Base-by-base conservation (phyloP, 2,329 filamentous ascomycete species). In the Fusarium sororula region DNA sequence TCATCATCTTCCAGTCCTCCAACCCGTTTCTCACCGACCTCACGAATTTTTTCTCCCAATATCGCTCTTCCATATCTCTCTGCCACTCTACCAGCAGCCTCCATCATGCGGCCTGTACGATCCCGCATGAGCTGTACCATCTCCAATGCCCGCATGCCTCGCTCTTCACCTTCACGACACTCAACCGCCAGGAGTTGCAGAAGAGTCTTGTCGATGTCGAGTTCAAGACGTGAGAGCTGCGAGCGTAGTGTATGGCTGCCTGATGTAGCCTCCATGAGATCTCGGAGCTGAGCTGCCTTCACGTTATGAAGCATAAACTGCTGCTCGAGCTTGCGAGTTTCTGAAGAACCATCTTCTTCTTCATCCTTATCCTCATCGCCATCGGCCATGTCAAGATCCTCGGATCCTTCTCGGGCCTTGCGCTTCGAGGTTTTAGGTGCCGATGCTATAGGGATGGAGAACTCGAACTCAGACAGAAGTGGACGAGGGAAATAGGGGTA, bases 401-500 rank as follows among this genome's bases (percentile, higher is more conserved):
- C 80, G 4, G 61, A 57, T 74, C 79, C 68, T n/a, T 64, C 80
- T 70, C 45, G 75, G 73, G 74, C 82, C 63, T 73, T 77, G 39
- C 63, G 82, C 77, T 79, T 81, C 77, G 74, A 82, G 71, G 70
- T 80, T 74, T 77, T 83, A 44, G 76, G 80, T 0, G 86, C 84
- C 4, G 90, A 90, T 7, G 90, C 89, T 39, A 98, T 85, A 1
- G 97, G 96, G 24, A 99, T 89, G 48, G 92, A 90, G 81, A 99
- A 97, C 55, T 95, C 94, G 80, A 99, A 99, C 81, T 99, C 96
- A 47, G 92, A 95, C 41, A 99, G 91, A 42, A 98, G 86, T 5
- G 94, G 95, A 15, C 93, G 91, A 17, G 94, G 96, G 84, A 96
- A 98, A 85, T 96, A 98, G 1, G 96, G 95, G 79, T 98, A 94